Conservation (phyloP, 169 alveolate species). For the Perkinsus olseni region DNA sequence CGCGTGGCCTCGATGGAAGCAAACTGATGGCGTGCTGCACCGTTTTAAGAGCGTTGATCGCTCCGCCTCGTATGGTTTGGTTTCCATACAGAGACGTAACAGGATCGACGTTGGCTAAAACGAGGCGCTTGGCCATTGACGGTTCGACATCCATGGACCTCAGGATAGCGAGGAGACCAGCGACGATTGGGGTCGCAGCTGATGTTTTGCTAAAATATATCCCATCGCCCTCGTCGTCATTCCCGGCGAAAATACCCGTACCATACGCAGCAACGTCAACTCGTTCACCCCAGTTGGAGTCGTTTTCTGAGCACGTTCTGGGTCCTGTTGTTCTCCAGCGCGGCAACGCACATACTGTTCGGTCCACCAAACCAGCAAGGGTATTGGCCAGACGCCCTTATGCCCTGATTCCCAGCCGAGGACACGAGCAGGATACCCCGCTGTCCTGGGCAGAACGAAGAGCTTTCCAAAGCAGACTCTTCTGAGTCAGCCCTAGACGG, state of each 20-base stretch:
- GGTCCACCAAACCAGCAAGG: neutral
- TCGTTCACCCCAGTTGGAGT: neutral
- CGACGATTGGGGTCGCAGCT: neutral
- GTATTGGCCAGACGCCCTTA: neutral
- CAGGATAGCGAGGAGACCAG: neutral
- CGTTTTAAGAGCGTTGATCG: neutral
- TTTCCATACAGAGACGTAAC: neutral
- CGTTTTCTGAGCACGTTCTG: neutral
- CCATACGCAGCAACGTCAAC: neutral
- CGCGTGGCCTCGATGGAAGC: neutral
- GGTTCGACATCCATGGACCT: neutral
- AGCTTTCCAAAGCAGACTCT: neutral
- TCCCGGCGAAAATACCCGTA: neutral
- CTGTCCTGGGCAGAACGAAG: neutral
- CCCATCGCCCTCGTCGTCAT: neutral
- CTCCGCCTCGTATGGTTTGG: neutral
- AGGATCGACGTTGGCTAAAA: neutral
- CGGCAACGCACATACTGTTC: neutral
- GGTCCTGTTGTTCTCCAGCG: neutral
- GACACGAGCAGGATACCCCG: neutral
- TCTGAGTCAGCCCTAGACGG: neutral
- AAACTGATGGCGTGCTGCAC: neutral
- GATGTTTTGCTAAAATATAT: neutral
- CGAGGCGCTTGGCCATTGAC: neutral
- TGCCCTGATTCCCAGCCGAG: neutral